A percentile compares a stretch with the other conserved stretches of the same genome.
phyloP scores from a whole-genome alignment of 2,329 filamentous ascomycete species.

The Colletotrichum eremochloae region DNA sequence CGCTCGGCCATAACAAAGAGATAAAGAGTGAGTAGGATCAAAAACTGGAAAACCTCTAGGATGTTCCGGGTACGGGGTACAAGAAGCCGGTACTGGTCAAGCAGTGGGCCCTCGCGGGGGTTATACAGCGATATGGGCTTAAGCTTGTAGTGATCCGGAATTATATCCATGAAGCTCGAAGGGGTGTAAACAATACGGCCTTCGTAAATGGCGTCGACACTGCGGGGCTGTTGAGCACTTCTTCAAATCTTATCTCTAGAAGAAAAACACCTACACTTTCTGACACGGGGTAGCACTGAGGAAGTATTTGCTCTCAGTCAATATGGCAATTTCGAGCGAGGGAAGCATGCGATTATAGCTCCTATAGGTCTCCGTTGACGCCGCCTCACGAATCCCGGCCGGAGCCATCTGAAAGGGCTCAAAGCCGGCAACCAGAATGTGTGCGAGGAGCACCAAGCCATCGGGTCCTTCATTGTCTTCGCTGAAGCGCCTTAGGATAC shows the following conservation, averaged over 20 bases:
- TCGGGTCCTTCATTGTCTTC: slow-evolving; percentile 80
- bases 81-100: slow-evolving; percentile 88
- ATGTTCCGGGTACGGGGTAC: slow-evolving; percentile 84
- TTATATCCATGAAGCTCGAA: slow-evolving; percentile 83
- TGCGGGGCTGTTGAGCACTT: slow-evolving; percentile 39
- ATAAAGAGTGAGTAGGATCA: slow-evolving; percentile 77
- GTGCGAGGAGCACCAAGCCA: slow-evolving; percentile 79
- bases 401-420: slow-evolving; percentile 89
- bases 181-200: slow-evolving; percentile 87
- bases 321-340: slow-evolving; percentile 84
- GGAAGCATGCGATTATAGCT: slow-evolving; percentile 73
- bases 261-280: slow-evolving; percentile 67
- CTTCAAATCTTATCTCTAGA: slow-evolving; percentile 65
- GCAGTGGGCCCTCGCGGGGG: slow-evolving; percentile 78
- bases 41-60: slow-evolving; percentile 81
- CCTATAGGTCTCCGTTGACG: slow-evolving; percentile 63
- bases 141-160: slow-evolving; percentile 88
- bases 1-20: slow-evolving; percentile 79
- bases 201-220: slow-evolving; percentile 83
- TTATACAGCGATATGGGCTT: slow-evolving; percentile 87
- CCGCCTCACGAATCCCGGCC: slow-evolving; percentile 71
- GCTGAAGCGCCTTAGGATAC: slow-evolving; percentile 82
- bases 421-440: slow-evolving; percentile 86
- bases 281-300: slow-evolving; percentile 83
- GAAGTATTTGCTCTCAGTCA: slow-evolving; percentile 85